Evolutionary conservation across 2,329 filamentous ascomycete species (phyloP).

Genomic region (Fusarium beomiforme): DNA sequence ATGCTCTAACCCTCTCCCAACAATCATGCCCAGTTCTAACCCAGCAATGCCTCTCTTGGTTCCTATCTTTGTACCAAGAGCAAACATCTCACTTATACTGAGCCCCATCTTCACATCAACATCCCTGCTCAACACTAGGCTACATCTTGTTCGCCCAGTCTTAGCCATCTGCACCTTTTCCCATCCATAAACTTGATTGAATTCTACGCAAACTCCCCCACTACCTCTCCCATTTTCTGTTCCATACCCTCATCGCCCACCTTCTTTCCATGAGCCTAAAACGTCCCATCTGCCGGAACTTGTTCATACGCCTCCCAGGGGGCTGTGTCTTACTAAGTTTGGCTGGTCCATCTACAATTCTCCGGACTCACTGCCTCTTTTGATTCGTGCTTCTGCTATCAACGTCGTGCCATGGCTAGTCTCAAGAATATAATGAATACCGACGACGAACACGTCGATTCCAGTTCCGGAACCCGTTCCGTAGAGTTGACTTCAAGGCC

Average conservation of each 20-base stretch:
- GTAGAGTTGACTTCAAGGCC: conserved; percentile 52
- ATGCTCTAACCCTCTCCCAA: conserved; percentile 24
- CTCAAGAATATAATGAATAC: conserved; percentile 67
- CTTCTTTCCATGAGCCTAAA: conserved; percentile 47
- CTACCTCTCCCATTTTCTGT: conserved; percentile 36
- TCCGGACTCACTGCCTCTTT: conserved; percentile 48
- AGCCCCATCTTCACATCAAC: conserved; percentile 25
- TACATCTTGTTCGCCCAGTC: conserved; percentile 33
- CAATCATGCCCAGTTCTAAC: conserved; percentile 18
- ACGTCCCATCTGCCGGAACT: conserved; percentile 39
- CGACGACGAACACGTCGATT: conserved; percentile 58
- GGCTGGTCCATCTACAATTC: conserved; percentile 44
- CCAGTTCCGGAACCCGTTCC: conserved; percentile 58
- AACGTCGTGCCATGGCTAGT: conserved; percentile 60
- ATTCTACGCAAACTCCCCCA: conserved; percentile 42
- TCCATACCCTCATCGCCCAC: conserved; percentile 45
- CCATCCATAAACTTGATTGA: conserved; percentile 36
- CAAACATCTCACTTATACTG: conserved; percentile 33
- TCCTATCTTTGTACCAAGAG: conserved; percentile 41
- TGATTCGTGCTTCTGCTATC: conserved; percentile 51
- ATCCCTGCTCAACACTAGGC: conserved; percentile 30
- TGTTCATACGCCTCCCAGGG: conserved; percentile 50
- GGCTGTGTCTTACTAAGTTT: conserved; percentile 61
- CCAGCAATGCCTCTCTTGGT: conserved; percentile 44
- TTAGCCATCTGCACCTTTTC: conserved; percentile 40